Conservation (phyloP, 2,329 filamentous ascomycete genomes). For the Fusarium compactum region DNA sequence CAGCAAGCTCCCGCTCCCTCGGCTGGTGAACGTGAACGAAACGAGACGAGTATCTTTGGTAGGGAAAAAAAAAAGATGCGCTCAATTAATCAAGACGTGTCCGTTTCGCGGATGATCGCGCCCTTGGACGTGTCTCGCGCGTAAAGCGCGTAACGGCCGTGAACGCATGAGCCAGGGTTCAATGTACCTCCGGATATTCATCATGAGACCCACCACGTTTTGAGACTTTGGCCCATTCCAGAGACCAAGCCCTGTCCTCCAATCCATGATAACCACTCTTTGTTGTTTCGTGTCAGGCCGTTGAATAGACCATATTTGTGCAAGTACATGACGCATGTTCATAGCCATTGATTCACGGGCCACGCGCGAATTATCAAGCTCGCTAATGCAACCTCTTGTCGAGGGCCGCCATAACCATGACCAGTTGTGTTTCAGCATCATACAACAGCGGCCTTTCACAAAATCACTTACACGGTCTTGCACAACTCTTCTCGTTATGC, state of each 20-base stretch:
- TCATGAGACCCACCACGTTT: constrained; percentile 21
- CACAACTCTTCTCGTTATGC: not conserved
- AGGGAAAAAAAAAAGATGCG: constrained; percentile 35
- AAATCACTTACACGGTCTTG: not conserved
- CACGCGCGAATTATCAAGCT: constrained; percentile 24
- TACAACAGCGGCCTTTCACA: not conserved
- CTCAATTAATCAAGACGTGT: constrained; percentile 58
- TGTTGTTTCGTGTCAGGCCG: constrained; percentile 20
- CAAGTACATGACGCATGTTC: constrained; percentile 6
- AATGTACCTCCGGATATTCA: not conserved
- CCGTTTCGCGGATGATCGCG: constrained; percentile 59
- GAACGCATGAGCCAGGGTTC: constrained; percentile 37
- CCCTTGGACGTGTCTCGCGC: constrained; percentile 47
- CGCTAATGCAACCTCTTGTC: constrained; percentile 43
- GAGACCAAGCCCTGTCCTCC: constrained; percentile 2
- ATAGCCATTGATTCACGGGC: constrained; percentile 21
- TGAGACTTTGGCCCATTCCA: constrained; percentile 13
- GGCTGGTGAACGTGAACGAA: constrained; percentile 24
- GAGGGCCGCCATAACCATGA: constrained; percentile 19
- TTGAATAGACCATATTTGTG: constrained; percentile 1
- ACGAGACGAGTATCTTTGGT: not conserved
- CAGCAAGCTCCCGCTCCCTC: constrained; percentile 26
- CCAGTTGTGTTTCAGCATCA: constrained; percentile 25
- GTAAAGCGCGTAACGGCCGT: constrained; percentile 42
- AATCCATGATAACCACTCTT: not conserved